Evolutionary conservation across 2,329 filamentous ascomycete genomes (phyloP), one percentile per base, ranked within the genome.

Genomic region (Epichloe brachyelytri): DNA sequence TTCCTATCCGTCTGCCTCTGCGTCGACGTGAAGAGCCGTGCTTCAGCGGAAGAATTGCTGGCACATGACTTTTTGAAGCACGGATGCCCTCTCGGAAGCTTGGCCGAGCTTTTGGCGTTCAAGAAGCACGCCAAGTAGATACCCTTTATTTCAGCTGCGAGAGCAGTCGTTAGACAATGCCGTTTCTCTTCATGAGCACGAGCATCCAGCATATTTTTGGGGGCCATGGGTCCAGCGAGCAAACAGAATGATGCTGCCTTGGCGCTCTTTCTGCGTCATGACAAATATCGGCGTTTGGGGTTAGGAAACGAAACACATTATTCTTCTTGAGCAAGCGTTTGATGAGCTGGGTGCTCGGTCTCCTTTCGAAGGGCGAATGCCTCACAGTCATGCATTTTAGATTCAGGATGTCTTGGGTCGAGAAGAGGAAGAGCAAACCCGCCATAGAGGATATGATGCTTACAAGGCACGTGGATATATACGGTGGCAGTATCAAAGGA

Each of bases 1-100:
- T 98, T 98, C 80, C 70, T 98, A 63, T 93, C 87, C 26, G 90
- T 96, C 56, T 98, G 93, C 69, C 77, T 98, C 45, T 97, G 93
- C 62, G 93, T 98, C 45, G 91, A 97, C 62, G 90, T 98, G 62
- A 90, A 91, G 75, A 91, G 86, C 65, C 82, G 93, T 65, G 93
- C 93, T 12, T 95, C 88, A 26, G 89, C 93, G 0, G 80, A 88
- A 55, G 93, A 98, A 70, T 75, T 98, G 47, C 74, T 97, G 55
- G 80, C 83, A 54, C 90, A 97, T 65, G 93, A 97, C 61, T 98
- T 98, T 74, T 71, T 98, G 64, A 89, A 90, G 74, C 86, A 87
- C 61, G 91, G 93, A 19, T 97, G 91, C 73, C 83, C 83, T 50
- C 74, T 93, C 51, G 78, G 77, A 45, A 95, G 86, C 67, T 74